A percentile compares a stretch with the other conserved stretches of the same genome.
These are phyloP conservation scores for Chloranthus sessilifolius DNA, from an alignment of 164 flowering plant species.

Conservation along the genomic window DNA sequence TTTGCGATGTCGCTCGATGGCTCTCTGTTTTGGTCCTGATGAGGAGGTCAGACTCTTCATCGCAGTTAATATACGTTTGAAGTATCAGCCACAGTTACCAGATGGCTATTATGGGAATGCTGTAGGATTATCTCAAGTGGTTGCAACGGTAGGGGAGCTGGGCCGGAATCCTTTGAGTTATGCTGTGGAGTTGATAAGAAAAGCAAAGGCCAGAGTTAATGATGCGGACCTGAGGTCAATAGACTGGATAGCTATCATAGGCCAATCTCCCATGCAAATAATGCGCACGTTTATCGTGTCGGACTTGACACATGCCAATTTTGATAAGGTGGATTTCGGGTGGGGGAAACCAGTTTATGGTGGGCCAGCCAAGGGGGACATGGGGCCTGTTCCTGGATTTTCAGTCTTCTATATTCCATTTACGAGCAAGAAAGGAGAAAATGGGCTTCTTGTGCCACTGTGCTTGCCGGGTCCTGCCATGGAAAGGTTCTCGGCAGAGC, in stretches of 20 bases:
- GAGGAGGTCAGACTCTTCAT: conserved; percentile 34
- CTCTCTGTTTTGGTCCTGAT: conserved; percentile 22
- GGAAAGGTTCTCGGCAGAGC: conserved; percentile 36
- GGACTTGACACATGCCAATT: conserved; percentile 40
- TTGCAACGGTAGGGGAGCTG: conserved; percentile 26
- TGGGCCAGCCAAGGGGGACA: conserved; percentile 41
- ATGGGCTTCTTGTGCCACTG: conserved; percentile 40
- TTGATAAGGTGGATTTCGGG: conserved; percentile 48
- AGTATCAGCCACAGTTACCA: conserved; percentile 21
- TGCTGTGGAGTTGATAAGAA: conserved; percentile 35
- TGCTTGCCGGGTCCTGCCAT: conserved; percentile 44
- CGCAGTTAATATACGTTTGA: conserved; percentile 28
- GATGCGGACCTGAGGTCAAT: conserved; percentile 44
- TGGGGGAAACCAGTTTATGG: conserved; percentile 51
- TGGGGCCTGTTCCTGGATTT: conserved; percentile 36
- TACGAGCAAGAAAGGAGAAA: conserved; percentile 28
- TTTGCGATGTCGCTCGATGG: conserved; percentile 38
- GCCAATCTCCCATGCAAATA: conserved; percentile 30
- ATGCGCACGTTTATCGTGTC: conserved; percentile 34
- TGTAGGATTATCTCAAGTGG: conserved; percentile 27
- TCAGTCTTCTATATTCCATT: conserved; percentile 30
- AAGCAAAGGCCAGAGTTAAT: conserved; percentile 30
- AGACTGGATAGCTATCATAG: conserved; percentile 41
- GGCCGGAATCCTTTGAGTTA: conserved; percentile 29
- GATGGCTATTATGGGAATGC: conserved; percentile 54